Percentiles rank a stretch among this genome's conserved stretches.
These are phyloP conservation scores for Clitopilus hobsonii DNA, from an alignment of 768 basidiomycete genomes.

Conservation along the genomic window DNA sequence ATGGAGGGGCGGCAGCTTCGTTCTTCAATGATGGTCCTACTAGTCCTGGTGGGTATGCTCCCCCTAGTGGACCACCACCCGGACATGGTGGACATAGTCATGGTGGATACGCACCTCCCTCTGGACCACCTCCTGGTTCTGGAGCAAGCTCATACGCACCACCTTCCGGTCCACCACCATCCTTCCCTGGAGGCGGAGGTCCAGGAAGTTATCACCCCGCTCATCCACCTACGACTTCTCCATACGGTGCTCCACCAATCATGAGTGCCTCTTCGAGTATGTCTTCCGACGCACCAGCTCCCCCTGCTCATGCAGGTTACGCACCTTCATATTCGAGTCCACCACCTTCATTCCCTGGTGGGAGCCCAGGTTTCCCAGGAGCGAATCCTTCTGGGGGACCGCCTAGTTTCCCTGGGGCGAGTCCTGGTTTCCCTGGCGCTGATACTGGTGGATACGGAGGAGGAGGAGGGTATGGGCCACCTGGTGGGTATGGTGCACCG, in stretches of 20 bases:
- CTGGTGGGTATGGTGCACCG: not conserved
- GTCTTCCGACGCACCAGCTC: slow-evolving; percentile 9
- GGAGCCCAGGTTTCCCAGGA: slow-evolving; percentile 33
- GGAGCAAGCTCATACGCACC: slow-evolving; percentile 13
- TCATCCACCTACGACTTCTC: slow-evolving; percentile 19
- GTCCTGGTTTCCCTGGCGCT: slow-evolving; percentile 33
- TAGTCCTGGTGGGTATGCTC: slow-evolving; percentile 6
- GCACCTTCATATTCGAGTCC: slow-evolving; percentile 25
- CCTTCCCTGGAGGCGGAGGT: slow-evolving; percentile 19
- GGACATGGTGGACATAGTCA: not conserved
- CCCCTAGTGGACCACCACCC: slow-evolving; percentile 3
- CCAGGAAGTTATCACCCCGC: slow-evolving; percentile 25
- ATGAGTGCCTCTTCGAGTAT: slow-evolving; percentile 10
- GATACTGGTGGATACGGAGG: slow-evolving; percentile 11
- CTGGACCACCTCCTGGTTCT: slow-evolving; percentile 8
- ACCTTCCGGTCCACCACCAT: slow-evolving; percentile 20
- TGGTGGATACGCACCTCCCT: slow-evolving; percentile 11
- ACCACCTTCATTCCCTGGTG: slow-evolving; percentile 22
- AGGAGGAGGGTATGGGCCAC: not conserved
- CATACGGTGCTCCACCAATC: slow-evolving; percentile 15
- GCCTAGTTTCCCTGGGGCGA: slow-evolving; percentile 24
- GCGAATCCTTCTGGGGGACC: slow-evolving; percentile 15
- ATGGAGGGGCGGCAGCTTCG: slow-evolving; percentile 16
- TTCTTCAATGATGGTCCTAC: slow-evolving; percentile 29
- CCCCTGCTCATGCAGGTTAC: slow-evolving; percentile 22